phyloP scores from a whole-genome alignment of 352 stramenopile genomes.

The Aphanomyces astaci region DNA sequence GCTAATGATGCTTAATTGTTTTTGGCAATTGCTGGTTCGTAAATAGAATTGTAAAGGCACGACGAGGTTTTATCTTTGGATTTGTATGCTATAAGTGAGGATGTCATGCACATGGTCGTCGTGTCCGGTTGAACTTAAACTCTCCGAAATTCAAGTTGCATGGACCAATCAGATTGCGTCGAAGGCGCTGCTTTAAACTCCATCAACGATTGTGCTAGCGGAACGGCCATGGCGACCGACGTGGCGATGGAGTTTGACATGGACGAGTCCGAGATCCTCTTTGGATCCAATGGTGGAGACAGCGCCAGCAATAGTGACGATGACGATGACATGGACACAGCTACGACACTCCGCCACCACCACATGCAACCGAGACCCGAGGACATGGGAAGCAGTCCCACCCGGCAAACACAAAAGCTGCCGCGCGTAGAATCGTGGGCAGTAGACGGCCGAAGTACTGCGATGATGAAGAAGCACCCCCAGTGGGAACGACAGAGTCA shows the following conservation, averaged over 20 bases:
- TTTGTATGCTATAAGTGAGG: neutral
- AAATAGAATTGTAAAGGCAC: too few relatives aligned
- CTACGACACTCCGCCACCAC: neutral
- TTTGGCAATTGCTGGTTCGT: too few relatives aligned
- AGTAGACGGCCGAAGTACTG: neutral
- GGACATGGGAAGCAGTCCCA: neutral
- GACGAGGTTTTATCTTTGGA: too few relatives aligned
- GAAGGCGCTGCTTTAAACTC: neutral
- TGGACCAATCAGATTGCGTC: neutral
- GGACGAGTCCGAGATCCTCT: constrained; percentile 21
- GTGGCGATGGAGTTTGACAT: constrained; percentile 15
- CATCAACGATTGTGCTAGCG: neutral
- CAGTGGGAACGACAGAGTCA: neutral
- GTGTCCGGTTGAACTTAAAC: neutral
- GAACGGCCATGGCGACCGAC: neutral
- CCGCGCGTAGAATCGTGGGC: neutral
- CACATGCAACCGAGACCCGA: neutral
- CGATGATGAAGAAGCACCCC: neutral
- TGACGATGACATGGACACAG: too few relatives aligned
- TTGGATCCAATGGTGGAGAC: neutral
- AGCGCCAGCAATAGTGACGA: neutral
- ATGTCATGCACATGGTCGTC: constrained; percentile 1
- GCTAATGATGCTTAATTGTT: neutral
- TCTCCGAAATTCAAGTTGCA: neutral
- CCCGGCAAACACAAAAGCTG: neutral